Percentiles rank a stretch among this genome's conserved stretches.
phyloP scores from a whole-genome alignment of 805 yeast species.

The Cephaloascus fragrans region DNA sequence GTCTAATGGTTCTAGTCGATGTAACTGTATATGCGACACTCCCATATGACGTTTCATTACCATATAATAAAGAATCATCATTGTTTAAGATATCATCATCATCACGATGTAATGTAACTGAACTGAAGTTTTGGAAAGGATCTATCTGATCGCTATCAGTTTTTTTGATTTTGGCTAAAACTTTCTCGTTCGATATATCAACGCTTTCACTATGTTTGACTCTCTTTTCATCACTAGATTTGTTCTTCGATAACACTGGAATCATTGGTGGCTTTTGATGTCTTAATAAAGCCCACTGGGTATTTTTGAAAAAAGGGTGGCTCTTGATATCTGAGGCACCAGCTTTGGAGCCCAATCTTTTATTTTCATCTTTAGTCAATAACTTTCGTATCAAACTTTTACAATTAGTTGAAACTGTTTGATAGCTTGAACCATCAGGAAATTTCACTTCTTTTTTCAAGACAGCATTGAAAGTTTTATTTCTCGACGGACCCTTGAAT shows the following conservation, averaged over 20 bases:
- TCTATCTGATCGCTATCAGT: slow-evolving; percentile 34
- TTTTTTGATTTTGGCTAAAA: slow-evolving; percentile 9
- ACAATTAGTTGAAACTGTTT: slow-evolving; percentile 63
- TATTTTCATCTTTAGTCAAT: slow-evolving; percentile 79
- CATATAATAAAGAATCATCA: slow-evolving; percentile 38
- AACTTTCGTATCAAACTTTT: slow-evolving; percentile 72
- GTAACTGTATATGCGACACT: slow-evolving; percentile 51
- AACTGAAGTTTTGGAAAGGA: slow-evolving; percentile 79
- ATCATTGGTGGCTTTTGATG: slow-evolving; percentile 94
- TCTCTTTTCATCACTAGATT: slow-evolving; percentile 4
- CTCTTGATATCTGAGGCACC: slow-evolving; percentile 94
- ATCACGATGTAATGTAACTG: slow-evolving; percentile 76
- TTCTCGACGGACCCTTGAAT: slow-evolving; percentile 84
- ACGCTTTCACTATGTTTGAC: slow-evolving; percentile 28
- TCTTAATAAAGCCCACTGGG: slow-evolving; percentile 92
- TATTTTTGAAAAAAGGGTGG: slow-evolving; percentile 83
- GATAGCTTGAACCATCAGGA: slow-evolving; percentile 42
- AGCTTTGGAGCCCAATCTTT: slow-evolving; percentile 80
- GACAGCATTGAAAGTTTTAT: slow-evolving; percentile 82
- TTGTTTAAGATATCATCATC: slow-evolving; percentile 30
- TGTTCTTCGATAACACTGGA: slow-evolving; percentile 52
- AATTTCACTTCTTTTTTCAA: slow-evolving; percentile 77
- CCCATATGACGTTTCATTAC: slow-evolving; percentile 28
- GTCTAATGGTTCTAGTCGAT: slow-evolving; percentile 10
- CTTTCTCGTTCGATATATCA: slow-evolving; percentile 3